A percentile compares a stretch with the other conserved stretches of the same genome.
phyloP scores from a whole-genome alignment of 1,284 basidiomycete genomes.

The Paramarasmius palmivorus region DNA sequence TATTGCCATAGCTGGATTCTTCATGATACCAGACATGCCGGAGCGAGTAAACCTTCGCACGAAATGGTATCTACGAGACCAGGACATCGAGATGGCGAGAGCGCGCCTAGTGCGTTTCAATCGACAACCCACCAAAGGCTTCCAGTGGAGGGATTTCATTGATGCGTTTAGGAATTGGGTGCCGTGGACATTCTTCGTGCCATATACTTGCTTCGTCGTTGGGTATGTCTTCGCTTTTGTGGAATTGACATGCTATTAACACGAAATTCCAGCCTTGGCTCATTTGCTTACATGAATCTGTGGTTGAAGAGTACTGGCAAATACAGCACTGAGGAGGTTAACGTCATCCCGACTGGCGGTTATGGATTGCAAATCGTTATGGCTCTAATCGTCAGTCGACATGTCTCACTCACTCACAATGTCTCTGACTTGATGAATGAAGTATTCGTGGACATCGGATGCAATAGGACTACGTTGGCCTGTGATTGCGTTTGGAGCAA shows the following conservation, averaged over 20 bases:
- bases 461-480: conserved; percentile 8
- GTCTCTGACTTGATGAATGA: neutral
- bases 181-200: conserved; percentile 8
- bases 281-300: conserved; percentile 14
- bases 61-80: neutral
- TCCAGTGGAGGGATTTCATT: conserved; percentile 3
- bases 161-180: conserved; percentile 9
- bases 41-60: conserved; percentile 6
- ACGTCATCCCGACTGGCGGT: conserved; percentile 14
- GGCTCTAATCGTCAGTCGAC: conserved; percentile 1
- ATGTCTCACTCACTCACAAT: too few relatives aligned
- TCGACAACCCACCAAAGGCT: conserved; percentile 7
- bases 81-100: conserved; percentile 5
- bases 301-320: conserved; percentile 13
- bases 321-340: conserved; percentile 5
- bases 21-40: conserved; percentile 14
- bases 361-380: conserved; percentile 12
- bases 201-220: conserved; percentile 12
- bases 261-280: conserved; percentile 2
- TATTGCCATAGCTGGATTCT: conserved; percentile 8
- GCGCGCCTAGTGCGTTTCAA: conserved; percentile 3
- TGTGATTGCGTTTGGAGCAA: conserved; percentile 8
- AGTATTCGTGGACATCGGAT: conserved; percentile 10
- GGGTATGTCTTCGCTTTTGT: conserved; percentile 4
- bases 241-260: neutral